Conservation (phyloP, 495 filamentous ascomycete genomes). For the Barbatosphaeria neglecta region DNA sequence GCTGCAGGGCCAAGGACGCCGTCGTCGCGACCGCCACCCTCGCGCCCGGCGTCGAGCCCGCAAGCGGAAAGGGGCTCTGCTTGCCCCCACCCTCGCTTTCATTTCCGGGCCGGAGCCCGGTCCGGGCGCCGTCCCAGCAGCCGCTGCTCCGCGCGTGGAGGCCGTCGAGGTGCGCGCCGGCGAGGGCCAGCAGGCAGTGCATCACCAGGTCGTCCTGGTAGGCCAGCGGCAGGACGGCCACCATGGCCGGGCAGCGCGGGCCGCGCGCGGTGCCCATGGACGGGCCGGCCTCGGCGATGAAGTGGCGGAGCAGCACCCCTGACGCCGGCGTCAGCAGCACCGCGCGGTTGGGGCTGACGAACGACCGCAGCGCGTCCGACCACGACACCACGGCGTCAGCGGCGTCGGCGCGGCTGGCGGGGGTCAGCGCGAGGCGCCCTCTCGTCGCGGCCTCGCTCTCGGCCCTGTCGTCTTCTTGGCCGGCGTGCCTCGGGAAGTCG, state of each 20-base stretch:
- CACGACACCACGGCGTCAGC: neutral
- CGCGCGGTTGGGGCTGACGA: neutral
- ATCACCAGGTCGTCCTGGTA: neutral
- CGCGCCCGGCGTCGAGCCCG: neutral
- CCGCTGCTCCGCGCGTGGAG: neutral
- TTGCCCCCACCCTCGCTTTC: no score
- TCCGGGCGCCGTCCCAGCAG: neutral
- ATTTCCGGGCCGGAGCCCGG: no score
- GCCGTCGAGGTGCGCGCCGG: neutral
- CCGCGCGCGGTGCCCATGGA: neutral
- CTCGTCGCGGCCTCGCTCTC: no score
- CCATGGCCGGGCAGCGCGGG: neutral
- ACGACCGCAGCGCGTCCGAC: neutral
- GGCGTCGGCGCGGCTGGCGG: neutral
- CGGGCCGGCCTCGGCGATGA: neutral
- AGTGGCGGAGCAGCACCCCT: neutral
- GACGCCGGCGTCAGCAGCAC: neutral
- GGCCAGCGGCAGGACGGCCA: neutral
- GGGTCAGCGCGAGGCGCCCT: neutral
- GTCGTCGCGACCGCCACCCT: no score
- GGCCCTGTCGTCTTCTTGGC: neutral
- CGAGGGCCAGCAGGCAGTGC: neutral
- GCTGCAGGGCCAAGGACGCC: neutral
- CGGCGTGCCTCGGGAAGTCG: neutral
- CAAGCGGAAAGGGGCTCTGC: no score